Base-by-base conservation (phyloP, 2,329 filamentous ascomycete genomes). In the Pyrenochaeta sp. region DNA sequence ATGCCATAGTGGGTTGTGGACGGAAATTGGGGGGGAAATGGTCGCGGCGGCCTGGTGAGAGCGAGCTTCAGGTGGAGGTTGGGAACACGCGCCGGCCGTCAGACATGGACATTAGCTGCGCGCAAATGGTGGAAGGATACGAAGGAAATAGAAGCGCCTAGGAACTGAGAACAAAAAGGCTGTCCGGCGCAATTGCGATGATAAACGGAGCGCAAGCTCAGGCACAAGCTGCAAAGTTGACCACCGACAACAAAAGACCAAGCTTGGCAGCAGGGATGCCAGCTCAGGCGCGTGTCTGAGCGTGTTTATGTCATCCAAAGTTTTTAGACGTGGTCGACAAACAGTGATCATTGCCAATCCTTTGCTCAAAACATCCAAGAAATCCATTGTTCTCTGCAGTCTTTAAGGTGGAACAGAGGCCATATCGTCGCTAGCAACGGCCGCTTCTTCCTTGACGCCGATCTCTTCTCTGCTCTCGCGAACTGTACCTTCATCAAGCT, bases 221-320 rank as follows among this genome's bases (percentile, higher is more conserved):
- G 51, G 58, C 40, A 54, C 53, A 52, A 61, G 56, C 56, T 64
- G 60, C 56, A 58, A 59, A 61, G 58, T 59, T 60, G 56, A 60
- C 45, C 55, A 51, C 44, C 54, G 60, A 67, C 63, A 73, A 70
- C 66, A 71, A 66, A 71, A 68, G 62, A 62, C 29, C 33, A 44
- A 46, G 50, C 60, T 63, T 63, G 54, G 63, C 59, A 57, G 55
- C 46, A 53, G 51, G 61, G 61, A 64, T 64, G 58, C 29, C 48
- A 51, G 50, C 54, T 56, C 48, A 30, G 49, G 51, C 57, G 59
- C 59, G 57, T 27, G 23, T 58, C 51, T 45, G 44, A 53, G 50
- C 60, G 60, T 52, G 52, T 60, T 57, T 51, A 49, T 48, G 49
- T 45, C 46, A 46, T 55, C 49, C 49, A 57, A 51, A 44, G 42